Evolutionary conservation across 1,139 yeast species (phyloP), one percentile per base, ranked within the genome.

Genomic region (Taphrina confusa): DNA sequence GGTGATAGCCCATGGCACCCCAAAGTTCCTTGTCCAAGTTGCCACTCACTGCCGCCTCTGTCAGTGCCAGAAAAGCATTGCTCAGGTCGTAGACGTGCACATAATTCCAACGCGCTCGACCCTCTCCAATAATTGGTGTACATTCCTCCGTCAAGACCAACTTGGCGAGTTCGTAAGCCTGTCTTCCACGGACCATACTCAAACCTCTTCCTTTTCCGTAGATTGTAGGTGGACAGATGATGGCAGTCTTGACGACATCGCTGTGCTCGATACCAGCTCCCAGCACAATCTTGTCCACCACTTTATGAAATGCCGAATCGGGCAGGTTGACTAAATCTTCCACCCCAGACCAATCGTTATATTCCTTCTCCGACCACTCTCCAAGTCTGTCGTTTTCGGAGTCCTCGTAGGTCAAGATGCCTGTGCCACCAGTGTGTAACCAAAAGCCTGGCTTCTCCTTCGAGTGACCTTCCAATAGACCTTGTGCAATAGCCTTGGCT

Each of bases 111-210:
- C 42, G 42, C n/a, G 42, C 42, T 18, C 20, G 18, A 25, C 42
- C 42, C 11, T 22, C 6, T n/a, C 42, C 42, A n/a, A 37, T 37
- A 25, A 37, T 37, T 9, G 42, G 42, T 25, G 42, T 37, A 25
- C 20, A 37, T n/a, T 16, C 22, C 23, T 37, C 42, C 42, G 23
- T 18, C 25, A 37, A 18, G n/a, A 37, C 23, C 42, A 37, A 18
- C 42, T 37, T 37, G 42, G 42, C 42, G 42, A 37, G 42, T n/a
- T 37, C 42, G 42, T 37, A 37, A n/a, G 20, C 42, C n/a, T 37
- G 42, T 37, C 42, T 22, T 9, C 42, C 42, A 4, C 42, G 42
- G 42, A 18, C 20, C 25, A 25, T 25, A n/a, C 42, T 16, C 6
- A 25, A 25, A 6, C 42, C 42, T 9, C 42, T 22, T 11, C 42